phyloP scores from a whole-genome alignment of 2,329 filamentous ascomycete genomes.

The Neonectria sp. region DNA sequence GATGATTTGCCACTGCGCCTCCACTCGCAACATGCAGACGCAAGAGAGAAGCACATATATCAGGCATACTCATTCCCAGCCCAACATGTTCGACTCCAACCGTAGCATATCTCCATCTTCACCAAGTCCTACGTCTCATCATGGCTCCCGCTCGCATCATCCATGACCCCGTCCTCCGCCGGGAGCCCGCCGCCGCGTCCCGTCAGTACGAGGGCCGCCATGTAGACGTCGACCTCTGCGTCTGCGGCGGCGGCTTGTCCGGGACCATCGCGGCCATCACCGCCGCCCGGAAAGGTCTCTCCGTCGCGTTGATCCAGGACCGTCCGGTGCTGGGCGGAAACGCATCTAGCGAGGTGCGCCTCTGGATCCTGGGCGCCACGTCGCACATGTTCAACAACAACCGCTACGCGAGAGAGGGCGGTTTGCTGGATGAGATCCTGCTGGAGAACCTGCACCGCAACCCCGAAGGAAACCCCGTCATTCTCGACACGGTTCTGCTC shows the following conservation, averaged over 20 bases:
- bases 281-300: slow-evolving; percentile 42
- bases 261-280: slow-evolving; percentile 43
- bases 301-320: slow-evolving; percentile 41
- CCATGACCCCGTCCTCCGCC: slow-evolving; percentile 37
- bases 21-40: not conserved
- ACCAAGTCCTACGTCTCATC: not conserved
- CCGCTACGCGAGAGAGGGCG: slow-evolving; percentile 45
- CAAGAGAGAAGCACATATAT: slow-evolving; percentile 5
- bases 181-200: slow-evolving; percentile 35
- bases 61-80: not conserved
- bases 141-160: slow-evolving; percentile 43
- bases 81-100: not conserved
- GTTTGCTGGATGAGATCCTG: slow-evolving; percentile 45
- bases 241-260: slow-evolving; percentile 44
- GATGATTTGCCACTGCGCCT: slow-evolving; percentile 6
- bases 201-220: slow-evolving; percentile 35
- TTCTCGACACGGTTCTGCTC: slow-evolving; percentile 44
- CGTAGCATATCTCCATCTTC: not conserved
- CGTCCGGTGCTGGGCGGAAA: slow-evolving; percentile 45
- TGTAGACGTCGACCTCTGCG: slow-evolving; percentile 48
- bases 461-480: slow-evolving; percentile 45
- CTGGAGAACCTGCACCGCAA: slow-evolving; percentile 45
- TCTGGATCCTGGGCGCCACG: slow-evolving; percentile 46
- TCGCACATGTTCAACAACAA: slow-evolving; percentile 50
- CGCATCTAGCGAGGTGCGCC: slow-evolving; percentile 43